Conservation (phyloP, 1,284 basidiomycete species). For the Farysia itapuensis region DNA sequence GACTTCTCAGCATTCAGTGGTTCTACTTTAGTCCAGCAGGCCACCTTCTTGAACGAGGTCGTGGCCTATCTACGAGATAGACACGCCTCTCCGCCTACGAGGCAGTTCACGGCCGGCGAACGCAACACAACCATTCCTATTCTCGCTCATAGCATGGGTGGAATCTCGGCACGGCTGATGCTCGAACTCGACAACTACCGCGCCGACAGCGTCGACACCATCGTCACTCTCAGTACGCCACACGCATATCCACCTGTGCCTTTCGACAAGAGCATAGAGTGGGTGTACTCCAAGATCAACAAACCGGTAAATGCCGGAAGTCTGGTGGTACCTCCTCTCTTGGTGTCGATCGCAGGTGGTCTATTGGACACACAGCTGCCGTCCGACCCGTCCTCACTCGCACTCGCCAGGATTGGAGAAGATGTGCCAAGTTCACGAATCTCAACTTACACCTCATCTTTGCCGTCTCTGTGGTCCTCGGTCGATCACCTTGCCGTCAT, state of each 20-base stretch:
- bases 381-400: constrained; percentile 82
- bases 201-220: constrained; percentile 67
- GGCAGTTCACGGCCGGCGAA: constrained; percentile 23
- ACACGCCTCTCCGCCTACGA: constrained; percentile 66
- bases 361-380: constrained; percentile 88
- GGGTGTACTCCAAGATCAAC: constrained; percentile 67
- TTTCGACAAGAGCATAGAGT: constrained; percentile 77
- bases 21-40: constrained; percentile 80
- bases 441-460: constrained; percentile 72
- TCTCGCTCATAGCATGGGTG: constrained; percentile 98
- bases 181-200: constrained; percentile 67
- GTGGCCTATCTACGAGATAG: constrained; percentile 75
- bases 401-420: constrained; percentile 52
- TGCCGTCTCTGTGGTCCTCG: constrained; percentile 89
- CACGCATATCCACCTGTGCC: constrained; percentile 84
- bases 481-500: constrained; percentile 96
- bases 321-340: constrained; percentile 61
- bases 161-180: constrained; percentile 75
- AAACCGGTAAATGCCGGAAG: not conserved
- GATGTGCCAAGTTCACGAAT: constrained; percentile 59
- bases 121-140: constrained; percentile 67
- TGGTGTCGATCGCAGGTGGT: constrained; percentile 88
- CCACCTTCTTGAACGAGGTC: constrained; percentile 72
- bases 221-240: constrained; percentile 94
- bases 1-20: constrained; percentile 95